Evolutionary conservation across 2,329 filamentous ascomycete genomes (phyloP).

Genomic region (Beauveria rudraprayagi): DNA sequence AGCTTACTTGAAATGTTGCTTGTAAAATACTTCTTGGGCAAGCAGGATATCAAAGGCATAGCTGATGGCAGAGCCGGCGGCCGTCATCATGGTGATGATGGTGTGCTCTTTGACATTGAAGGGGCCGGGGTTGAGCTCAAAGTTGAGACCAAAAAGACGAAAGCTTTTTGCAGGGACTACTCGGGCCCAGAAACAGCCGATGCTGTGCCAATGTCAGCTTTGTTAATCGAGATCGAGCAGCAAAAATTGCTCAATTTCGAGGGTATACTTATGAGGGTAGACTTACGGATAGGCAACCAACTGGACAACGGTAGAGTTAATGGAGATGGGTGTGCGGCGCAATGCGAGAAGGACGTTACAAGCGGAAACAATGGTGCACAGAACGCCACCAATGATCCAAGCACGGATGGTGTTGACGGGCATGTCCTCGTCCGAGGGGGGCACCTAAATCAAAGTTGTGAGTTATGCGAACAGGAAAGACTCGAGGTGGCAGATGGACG

Average conservation of each 20-base stretch:
- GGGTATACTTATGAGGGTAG: conserved; percentile 2
- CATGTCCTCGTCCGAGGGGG: conserved; percentile 42
- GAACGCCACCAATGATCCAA: conserved; percentile 46
- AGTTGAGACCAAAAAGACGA: conserved; percentile 22
- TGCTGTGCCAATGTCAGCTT: background rate
- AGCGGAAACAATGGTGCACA: conserved; percentile 49
- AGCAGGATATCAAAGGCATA: conserved; percentile 35
- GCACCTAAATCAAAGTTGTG: conserved; percentile 1
- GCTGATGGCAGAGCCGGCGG: conserved; percentile 25
- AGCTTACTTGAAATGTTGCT: conserved; percentile 36
- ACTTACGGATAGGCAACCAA: conserved; percentile 41
- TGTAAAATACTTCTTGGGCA: conserved; percentile 39
- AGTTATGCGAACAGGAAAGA: background rate
- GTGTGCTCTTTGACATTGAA: conserved; percentile 42
- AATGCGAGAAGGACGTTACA: conserved; percentile 47
- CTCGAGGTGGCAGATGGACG: background rate
- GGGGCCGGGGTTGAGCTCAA: conserved; percentile 32
- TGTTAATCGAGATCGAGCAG: background rate
- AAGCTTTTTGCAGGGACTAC: conserved; percentile 24
- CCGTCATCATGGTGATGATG: conserved; percentile 39
- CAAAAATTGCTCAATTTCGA: background rate
- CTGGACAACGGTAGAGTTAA: conserved; percentile 48
- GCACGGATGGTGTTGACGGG: conserved; percentile 51
- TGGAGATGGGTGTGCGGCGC: conserved; percentile 41
- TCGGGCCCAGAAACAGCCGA: conserved; percentile 27